phyloP scores from a whole-genome alignment of 2,329 filamentous ascomycete species.

The Phyllosticta capitalensis region DNA sequence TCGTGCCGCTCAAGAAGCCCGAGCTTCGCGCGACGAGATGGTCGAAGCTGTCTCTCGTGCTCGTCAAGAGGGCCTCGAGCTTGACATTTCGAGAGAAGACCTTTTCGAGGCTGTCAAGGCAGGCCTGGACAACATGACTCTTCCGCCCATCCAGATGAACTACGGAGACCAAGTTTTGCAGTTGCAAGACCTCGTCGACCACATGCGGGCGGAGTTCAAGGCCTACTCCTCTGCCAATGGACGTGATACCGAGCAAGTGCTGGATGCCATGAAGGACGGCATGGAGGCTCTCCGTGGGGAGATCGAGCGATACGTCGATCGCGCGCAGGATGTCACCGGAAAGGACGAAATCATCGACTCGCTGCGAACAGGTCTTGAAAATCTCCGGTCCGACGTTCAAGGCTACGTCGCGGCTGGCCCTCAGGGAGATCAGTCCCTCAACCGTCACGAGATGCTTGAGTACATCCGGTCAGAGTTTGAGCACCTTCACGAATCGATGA shows the following conservation, averaged over 20 bases:
- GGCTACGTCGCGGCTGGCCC: conserved; percentile 38
- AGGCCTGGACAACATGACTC: conserved; percentile 39
- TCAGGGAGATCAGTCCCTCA: conserved; percentile 31
- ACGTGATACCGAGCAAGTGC: conserved; percentile 75
- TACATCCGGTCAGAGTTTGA: conserved; percentile 51
- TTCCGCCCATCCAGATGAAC: conserved; percentile 34
- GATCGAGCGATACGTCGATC: conserved; percentile 73
- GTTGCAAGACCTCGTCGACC: conserved; percentile 49
- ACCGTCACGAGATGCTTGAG: conserved; percentile 36
- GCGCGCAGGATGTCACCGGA: conserved; percentile 55
- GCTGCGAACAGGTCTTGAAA: conserved; percentile 54
- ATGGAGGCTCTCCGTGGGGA: conserved; percentile 70
- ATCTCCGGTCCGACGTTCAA: conserved; percentile 52
- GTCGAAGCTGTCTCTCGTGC: conserved; percentile 41
- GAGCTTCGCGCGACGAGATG: conserved; percentile 41
- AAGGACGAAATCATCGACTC: conserved; percentile 72
- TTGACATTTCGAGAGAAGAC: conserved; percentile 40
- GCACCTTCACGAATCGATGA: conserved; percentile 50
- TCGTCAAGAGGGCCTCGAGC: conserved; percentile 29
- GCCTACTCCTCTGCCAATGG: conserved; percentile 71
- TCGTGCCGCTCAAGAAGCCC: conserved; percentile 29
- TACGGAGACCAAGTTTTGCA: conserved; percentile 51
- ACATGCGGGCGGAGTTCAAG: conserved; percentile 59
- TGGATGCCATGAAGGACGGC: conserved; percentile 81
- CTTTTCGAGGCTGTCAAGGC: conserved; percentile 48